Conservation (phyloP, 139 green algal species). For the Volvox reticuliferus region DNA sequence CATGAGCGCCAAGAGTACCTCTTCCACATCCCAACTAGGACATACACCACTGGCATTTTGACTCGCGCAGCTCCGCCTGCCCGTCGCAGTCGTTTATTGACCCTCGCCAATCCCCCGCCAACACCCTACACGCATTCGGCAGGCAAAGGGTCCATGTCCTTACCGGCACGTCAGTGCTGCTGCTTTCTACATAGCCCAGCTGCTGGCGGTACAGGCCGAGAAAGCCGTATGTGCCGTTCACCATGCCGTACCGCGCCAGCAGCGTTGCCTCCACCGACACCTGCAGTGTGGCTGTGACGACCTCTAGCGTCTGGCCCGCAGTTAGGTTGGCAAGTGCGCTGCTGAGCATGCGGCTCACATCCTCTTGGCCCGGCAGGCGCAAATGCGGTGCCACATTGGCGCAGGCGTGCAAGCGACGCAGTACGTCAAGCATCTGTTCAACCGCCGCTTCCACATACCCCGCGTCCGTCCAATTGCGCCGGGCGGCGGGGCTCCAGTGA, state of each 20-base stretch:
- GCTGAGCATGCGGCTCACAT: neutral
- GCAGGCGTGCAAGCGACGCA: neutral
- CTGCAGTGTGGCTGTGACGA: neutral
- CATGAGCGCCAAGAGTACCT: too few relatives aligned
- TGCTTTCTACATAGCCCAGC: constrained; percentile 4
- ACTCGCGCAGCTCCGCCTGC: too few relatives aligned
- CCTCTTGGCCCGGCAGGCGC: constrained; percentile 2
- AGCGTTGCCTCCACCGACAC: neutral
- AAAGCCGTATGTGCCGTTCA: neutral
- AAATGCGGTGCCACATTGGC: constrained; percentile 3
- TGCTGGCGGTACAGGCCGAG: constrained; percentile 13
- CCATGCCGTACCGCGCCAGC: neutral
- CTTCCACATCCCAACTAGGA: too few relatives aligned
- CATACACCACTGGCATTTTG: too few relatives aligned
- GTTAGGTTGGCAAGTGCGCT: neutral
- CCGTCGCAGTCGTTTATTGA: too few relatives aligned
- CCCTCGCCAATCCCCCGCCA: too few relatives aligned
- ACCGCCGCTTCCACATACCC: neutral
- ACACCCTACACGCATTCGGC: too few relatives aligned
- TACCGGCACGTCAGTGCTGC: neutral
- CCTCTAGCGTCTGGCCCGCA: neutral
- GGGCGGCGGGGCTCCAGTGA: neutral
- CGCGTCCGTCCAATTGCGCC: neutral
- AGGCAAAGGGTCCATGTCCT: too few relatives aligned
- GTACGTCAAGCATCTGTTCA: neutral